Percentiles rank a stretch among this genome's conserved stretches.
Evolutionary conservation across 768 basidiomycete genomes (phyloP).

Genomic region (Gymnopilus junonius): DNA sequence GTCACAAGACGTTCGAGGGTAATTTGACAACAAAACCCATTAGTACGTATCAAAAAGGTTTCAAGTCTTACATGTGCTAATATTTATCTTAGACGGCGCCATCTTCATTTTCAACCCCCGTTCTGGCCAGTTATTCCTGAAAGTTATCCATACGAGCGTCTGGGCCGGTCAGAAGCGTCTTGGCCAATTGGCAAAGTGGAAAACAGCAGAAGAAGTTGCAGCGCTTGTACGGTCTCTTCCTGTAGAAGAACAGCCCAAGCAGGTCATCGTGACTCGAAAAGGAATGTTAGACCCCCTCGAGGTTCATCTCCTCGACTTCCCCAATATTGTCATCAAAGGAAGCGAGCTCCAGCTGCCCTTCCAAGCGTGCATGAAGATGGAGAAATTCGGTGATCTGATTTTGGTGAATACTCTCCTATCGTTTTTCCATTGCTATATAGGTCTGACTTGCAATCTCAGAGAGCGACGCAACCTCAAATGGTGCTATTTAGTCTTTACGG

Average conservation of each 20-base stretch:
- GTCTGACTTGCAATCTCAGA: constrained; percentile 42
- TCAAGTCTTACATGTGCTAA: constrained; percentile 12
- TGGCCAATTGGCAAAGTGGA: constrained; percentile 99
- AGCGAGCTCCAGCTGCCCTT: constrained; percentile 97
- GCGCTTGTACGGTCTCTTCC: constrained; percentile 96
- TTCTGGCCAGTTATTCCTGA: constrained; percentile 96
- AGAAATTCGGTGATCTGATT: constrained; percentile 99
- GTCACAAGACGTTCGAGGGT: constrained; percentile 99
- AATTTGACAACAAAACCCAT: constrained; percentile 99
- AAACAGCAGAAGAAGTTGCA: constrained; percentile 99
- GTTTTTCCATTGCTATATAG: neutral
- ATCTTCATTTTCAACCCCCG: constrained; percentile 99
- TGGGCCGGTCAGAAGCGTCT: constrained; percentile 99
- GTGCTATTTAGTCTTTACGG: constrained; percentile 97
- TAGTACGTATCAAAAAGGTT: constrained; percentile 51
- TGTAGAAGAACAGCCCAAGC: constrained; percentile 99
- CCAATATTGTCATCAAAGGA: constrained; percentile 99
- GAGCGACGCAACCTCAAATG: constrained; percentile 99
- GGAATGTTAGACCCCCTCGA: constrained; percentile 99
- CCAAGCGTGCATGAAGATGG: constrained; percentile 99
- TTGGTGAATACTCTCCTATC: constrained; percentile 50
- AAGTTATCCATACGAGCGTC: constrained; percentile 99
- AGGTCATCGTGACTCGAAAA: constrained; percentile 99
- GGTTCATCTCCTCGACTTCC: constrained; percentile 99
- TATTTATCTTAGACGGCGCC: constrained; percentile 67